Conservation (phyloP, 2,329 filamentous ascomycete genomes). For the Hypoxylon rubiginosum region DNA sequence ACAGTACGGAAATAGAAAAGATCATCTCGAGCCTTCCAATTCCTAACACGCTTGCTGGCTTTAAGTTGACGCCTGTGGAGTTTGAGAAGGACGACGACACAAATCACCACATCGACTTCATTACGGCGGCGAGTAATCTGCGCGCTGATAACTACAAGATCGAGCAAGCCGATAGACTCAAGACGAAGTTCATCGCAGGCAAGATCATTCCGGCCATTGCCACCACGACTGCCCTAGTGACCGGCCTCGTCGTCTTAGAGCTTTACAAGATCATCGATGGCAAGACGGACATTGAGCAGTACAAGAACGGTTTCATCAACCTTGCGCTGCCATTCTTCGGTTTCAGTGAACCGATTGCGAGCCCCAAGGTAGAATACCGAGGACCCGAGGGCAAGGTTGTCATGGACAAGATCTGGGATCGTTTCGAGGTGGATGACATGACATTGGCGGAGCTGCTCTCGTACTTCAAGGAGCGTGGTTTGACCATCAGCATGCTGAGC, state of each 20-base stretch:
- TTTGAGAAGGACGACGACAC: constrained; percentile 99
- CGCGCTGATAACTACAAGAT: constrained; percentile 99
- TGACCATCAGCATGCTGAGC: constrained; percentile 92
- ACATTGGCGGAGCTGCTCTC: constrained; percentile 87
- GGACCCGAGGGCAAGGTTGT: constrained; percentile 82
- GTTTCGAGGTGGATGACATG: constrained; percentile 90
- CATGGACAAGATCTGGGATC: constrained; percentile 98
- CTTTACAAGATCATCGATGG: constrained; percentile 97
- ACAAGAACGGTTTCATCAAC: constrained; percentile 99
- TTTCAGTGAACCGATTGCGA: constrained; percentile 96
- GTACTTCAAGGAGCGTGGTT: constrained; percentile 82
- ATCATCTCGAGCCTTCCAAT: constrained; percentile 81
- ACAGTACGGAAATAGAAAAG: constrained; percentile 80
- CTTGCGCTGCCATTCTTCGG: constrained; percentile 96
- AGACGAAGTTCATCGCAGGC: constrained; percentile 99
- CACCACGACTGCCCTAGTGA: constrained; percentile 95
- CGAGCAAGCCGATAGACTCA: constrained; percentile 89
- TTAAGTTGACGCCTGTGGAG: constrained; percentile 91
- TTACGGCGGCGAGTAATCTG: constrained; percentile 95
- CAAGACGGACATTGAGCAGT: constrained; percentile 96
- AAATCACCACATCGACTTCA: constrained; percentile 99
- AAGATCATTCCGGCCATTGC: constrained; percentile 99
- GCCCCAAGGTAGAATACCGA: constrained; percentile 91
- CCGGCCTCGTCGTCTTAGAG: constrained; percentile 91
- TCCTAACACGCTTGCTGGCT: constrained; percentile 84